Percentiles rank a stretch among this genome's conserved stretches.
phyloP scores from a whole-genome alignment of 1,284 basidiomycete genomes.

The Ceratobasidium sp. region DNA sequence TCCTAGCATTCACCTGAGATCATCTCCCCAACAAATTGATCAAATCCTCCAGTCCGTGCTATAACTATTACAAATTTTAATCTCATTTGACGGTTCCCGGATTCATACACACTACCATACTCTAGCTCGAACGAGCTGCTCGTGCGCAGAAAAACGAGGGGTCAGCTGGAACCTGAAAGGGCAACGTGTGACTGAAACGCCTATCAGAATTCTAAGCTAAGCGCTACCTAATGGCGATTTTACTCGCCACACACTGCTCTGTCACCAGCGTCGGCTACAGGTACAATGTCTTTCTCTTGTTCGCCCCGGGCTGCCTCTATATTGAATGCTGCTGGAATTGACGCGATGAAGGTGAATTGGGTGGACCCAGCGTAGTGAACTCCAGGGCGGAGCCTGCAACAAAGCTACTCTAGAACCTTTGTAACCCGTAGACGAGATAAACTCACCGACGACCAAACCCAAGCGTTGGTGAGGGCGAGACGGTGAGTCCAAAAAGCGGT shows the following conservation, averaged over 20 bases:
- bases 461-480: constrained; percentile 56
- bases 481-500: constrained; percentile 50
- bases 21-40: too few species aligned
- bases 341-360: constrained; percentile 54
- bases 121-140: background rate
- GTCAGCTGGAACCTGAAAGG: constrained; percentile 13
- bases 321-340: constrained; percentile 53
- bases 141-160: background rate
- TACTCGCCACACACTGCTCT: background rate
- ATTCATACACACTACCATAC: background rate
- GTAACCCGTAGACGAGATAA: background rate
- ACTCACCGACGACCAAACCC: constrained; percentile 58
- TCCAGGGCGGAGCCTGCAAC: constrained; percentile 53
- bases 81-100: too few species aligned
- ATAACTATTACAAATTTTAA: too few species aligned
- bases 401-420: too few species aligned
- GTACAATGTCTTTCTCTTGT: constrained; percentile 49
- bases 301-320: constrained; percentile 52
- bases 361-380: constrained; percentile 54
- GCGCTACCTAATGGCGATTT: too few species aligned
- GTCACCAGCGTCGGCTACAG: background rate
- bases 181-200: background rate
- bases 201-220: too few species aligned
- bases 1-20: too few species aligned
- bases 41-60: too few species aligned